Evolutionary conservation across 805 yeast genomes (phyloP).

Genomic region (Metschnikowia drakensbergensis): DNA sequence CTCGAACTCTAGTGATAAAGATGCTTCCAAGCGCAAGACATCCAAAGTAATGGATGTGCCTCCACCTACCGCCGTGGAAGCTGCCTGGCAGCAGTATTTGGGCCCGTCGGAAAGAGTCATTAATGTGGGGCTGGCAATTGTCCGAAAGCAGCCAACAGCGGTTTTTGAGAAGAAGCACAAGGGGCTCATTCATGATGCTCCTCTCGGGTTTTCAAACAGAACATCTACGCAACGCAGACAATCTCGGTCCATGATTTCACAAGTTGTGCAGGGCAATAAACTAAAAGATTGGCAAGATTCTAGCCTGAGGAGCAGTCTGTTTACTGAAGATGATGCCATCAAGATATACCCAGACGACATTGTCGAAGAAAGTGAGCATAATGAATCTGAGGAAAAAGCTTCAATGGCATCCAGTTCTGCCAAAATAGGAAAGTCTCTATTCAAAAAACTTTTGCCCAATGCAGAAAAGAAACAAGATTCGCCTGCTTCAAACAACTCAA

Average conservation of each 20-base stretch:
- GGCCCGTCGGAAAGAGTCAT: constrained; percentile 57
- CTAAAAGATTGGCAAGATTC: constrained; percentile 12
- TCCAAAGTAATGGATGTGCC: constrained; percentile 37
- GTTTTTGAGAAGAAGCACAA: constrained; percentile 52
- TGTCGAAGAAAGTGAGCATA: constrained; percentile 1
- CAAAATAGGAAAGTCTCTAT: constrained; percentile 18
- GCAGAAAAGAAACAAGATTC: constrained; percentile 16
- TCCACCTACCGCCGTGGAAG: constrained; percentile 51
- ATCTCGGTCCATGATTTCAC: constrained; percentile 29
- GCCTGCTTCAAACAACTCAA: not conserved
- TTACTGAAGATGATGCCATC: constrained; percentile 15
- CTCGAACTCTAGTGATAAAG: constrained; percentile 13
- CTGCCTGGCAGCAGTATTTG: constrained; percentile 55
- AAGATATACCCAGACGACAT: constrained; percentile 9
- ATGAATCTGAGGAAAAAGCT: constrained; percentile 10
- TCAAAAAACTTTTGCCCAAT: constrained; percentile 22
- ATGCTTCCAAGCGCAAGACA: constrained; percentile 16
- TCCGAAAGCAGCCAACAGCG: constrained; percentile 43
- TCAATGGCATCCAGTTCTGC: constrained; percentile 8
- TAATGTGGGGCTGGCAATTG: constrained; percentile 24
- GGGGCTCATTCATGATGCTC: constrained; percentile 58
- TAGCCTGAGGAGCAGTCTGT: not conserved
- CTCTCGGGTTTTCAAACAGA: constrained; percentile 40
- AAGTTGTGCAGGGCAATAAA: constrained; percentile 34
- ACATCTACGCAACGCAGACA: constrained; percentile 16